Base-by-base conservation (phyloP, 495 filamentous ascomycete species). In the Acidomyces sp. region DNA sequence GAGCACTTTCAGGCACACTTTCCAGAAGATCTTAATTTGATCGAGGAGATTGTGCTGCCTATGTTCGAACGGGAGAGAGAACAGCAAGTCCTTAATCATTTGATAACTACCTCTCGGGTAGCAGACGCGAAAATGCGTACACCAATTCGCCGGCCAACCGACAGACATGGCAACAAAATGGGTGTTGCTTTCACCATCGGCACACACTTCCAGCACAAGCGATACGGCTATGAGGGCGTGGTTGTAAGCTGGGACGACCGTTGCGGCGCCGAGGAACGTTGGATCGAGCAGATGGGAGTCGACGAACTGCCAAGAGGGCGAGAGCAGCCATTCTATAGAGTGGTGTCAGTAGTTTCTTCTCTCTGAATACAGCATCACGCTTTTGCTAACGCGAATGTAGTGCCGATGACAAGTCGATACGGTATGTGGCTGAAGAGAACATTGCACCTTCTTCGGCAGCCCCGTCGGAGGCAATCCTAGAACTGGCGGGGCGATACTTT, bases 381-480 rank as follows among this genome's bases (percentile, higher is more conserved):
- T 26, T 19, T 1, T 38, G 42, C 42, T 45, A 21, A 46, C 37
- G n/a, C 3, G 39, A 19, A 16, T 15, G 6, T 20, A 81, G 78
- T 41, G 81, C 78, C 36, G 74, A 76, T 40, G 85, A 87, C 48
- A 66, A 74, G 55, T 74, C 70, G 60, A 57, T 75, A 50, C 68
- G 84, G 56, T 76, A 86, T 56, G 82, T 95, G 5, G 82, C 85
- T 4, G 82, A 93, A 61, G 84, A 93, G 49, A 95, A 90, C 49
- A 80, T 94, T 35, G 67, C 74, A 39, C 66, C 77, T 17, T 61
- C 84, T 29, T 55, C 63, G 2, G 62, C 72, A 49, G 59, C 70
- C 5, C 57, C 71, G 12, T 62, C 74, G 0, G 55, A 60, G 9
- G 63, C 65, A 3, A 61, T 93, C 37, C 68, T 78, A 46, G 63